These are phyloP conservation scores for Alternaria conjuncta DNA, from an alignment of 2,329 filamentous ascomycete species.

Conservation along the genomic window DNA sequence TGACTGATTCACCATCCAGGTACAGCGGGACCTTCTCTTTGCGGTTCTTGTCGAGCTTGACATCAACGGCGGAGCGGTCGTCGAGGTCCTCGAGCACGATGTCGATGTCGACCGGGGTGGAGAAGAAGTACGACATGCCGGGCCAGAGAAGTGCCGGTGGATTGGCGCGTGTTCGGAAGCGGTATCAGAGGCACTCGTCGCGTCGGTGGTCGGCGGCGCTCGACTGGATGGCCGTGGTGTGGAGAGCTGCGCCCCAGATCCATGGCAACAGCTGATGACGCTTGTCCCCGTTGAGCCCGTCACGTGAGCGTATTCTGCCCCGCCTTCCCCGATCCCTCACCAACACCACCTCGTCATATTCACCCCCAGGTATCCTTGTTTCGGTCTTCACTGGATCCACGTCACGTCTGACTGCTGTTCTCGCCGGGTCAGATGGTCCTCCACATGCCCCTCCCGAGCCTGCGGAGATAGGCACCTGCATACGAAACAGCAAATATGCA, in stretches of 20 bases:
- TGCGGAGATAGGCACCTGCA: conserved; percentile 10
- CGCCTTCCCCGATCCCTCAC: neutral
- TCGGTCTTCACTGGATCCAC: conserved; percentile 16
- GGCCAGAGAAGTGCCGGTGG: conserved; percentile 6
- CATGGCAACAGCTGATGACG: conserved; percentile 21
- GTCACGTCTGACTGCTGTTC: conserved; percentile 20
- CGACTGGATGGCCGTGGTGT: conserved; percentile 13
- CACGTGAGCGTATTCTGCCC: conserved; percentile 21
- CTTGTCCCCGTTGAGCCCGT: conserved; percentile 11
- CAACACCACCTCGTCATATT: conserved; percentile 2
- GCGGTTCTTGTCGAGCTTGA: conserved; percentile 97
- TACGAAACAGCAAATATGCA: conserved; percentile 1
- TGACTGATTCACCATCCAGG: conserved; percentile 97
- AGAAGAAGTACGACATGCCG: conserved; percentile 89
- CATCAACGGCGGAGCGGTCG: conserved; percentile 92
- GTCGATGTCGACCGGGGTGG: conserved; percentile 97
- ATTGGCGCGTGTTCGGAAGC: neutral
- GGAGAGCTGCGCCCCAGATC: conserved; percentile 19
- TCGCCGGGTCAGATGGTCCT: conserved; percentile 2
- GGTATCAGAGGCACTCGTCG: neutral
- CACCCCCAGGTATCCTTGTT: conserved; percentile 5
- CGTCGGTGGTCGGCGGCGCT: conserved; percentile 26
- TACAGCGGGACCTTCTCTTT: conserved; percentile 96
- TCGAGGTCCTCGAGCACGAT: conserved; percentile 95
- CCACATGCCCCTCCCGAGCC: neutral